Percentiles rank a stretch among this genome's conserved stretches.
phyloP scores from a whole-genome alignment of 2,329 filamentous ascomycete genomes.

The Fusarium sp. region DNA sequence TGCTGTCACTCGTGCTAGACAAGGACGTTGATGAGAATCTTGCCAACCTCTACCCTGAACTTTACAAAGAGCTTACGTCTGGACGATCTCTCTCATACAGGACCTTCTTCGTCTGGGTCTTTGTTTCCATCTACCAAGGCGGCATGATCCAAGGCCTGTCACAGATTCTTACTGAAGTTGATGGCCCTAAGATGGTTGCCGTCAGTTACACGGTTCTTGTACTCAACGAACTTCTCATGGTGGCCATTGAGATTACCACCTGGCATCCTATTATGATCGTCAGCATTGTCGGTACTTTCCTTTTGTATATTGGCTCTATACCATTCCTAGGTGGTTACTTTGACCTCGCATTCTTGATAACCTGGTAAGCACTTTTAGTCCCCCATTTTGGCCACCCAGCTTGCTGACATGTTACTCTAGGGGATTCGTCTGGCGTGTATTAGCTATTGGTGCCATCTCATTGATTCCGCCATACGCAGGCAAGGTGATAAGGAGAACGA shows the following conservation, averaged over 20 bases:
- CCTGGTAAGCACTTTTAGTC: constrained; percentile 60
- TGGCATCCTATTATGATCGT: constrained; percentile 96
- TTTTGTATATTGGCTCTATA: constrained; percentile 82
- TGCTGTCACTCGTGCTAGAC: constrained; percentile 93
- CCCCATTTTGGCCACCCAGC: neutral
- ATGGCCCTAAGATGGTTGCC: constrained; percentile 80
- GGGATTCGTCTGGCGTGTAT: constrained; percentile 89
- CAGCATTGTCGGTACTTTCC: constrained; percentile 82
- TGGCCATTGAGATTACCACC: constrained; percentile 93
- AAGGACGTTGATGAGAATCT: constrained; percentile 94
- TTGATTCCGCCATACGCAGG: constrained; percentile 87
- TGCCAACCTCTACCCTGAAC: constrained; percentile 93
- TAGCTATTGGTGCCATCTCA: constrained; percentile 81
- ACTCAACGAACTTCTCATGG: constrained; percentile 96
- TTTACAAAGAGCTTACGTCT: constrained; percentile 96
- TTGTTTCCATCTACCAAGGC: constrained; percentile 95
- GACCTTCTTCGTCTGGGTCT: constrained; percentile 97
- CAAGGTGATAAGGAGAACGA: constrained; percentile 84
- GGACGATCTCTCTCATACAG: constrained; percentile 89
- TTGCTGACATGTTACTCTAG: constrained; percentile 54
- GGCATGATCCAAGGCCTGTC: constrained; percentile 94
- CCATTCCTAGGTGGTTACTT: constrained; percentile 93
- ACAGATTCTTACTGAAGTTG: constrained; percentile 84
- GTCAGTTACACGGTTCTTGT: constrained; percentile 93
- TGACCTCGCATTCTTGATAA: constrained; percentile 82